phyloP scores from a whole-genome alignment of 225 moss, liverwort and hornwort genomes.

The Anthoceros angustus region DNA sequence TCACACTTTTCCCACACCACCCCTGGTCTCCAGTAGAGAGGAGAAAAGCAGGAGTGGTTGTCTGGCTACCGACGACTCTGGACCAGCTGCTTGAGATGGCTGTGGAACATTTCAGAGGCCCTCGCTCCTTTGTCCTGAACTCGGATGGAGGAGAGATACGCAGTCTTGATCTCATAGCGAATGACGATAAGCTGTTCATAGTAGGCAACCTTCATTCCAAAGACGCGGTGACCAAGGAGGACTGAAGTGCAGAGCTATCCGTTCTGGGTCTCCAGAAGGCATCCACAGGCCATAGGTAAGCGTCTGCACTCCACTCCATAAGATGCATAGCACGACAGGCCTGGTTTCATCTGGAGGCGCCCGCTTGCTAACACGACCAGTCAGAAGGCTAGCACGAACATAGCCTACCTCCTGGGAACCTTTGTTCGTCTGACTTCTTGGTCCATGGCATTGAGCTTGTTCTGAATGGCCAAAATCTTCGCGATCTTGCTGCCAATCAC shows the following conservation, averaged over 20 bases:
- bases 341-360: no score
- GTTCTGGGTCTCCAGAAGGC: no score
- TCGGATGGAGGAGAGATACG: neutral
- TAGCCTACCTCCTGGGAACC: neutral
- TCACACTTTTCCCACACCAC: slow-evolving; percentile 26
- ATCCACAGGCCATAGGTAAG: no score
- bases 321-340: no score
- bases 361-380: no score
- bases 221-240: no score
- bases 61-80: slow-evolving; percentile 16
- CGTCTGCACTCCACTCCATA: no score
- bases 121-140: neutral
- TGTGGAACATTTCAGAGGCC: slow-evolving; percentile 15
- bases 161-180: neutral
- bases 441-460: slow-evolving; percentile 20
- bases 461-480: slow-evolving; percentile 25
- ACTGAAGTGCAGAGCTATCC: no score
- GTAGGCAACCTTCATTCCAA: neutral
- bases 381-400: no score
- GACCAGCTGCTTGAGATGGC: slow-evolving; percentile 14
- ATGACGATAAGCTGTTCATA: neutral
- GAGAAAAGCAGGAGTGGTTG: slow-evolving; percentile 19
- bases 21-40: slow-evolving; percentile 13
- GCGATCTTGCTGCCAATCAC: slow-evolving; percentile 14
- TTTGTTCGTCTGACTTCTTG: neutral